Evolutionary conservation across 2,329 filamentous ascomycete genomes (phyloP).

Genomic region (Clarireedia paspali): DNA sequence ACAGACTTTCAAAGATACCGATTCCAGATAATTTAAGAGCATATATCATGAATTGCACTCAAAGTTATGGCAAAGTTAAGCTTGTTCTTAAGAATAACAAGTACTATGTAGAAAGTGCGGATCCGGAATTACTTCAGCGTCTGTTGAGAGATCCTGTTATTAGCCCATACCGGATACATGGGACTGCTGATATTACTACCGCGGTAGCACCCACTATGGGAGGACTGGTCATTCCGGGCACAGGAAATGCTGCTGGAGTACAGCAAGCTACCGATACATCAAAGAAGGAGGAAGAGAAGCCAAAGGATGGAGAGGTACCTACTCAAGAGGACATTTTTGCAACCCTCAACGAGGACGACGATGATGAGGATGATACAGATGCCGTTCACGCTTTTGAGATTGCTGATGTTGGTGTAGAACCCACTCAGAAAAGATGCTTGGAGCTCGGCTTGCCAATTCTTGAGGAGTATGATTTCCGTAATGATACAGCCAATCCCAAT

Average conservation of each 20-base stretch:
- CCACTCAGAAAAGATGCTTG: slow-evolving; percentile 82
- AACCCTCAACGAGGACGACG: slow-evolving; percentile 70
- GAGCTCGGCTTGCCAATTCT: slow-evolving; percentile 80
- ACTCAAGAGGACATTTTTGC: slow-evolving; percentile 64
- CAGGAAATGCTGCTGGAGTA: slow-evolving; percentile 83
- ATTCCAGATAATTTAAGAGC: slow-evolving; percentile 72
- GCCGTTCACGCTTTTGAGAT: slow-evolving; percentile 94
- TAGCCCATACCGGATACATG: slow-evolving; percentile 67
- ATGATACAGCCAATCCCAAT: slow-evolving; percentile 81
- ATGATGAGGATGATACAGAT: slow-evolving; percentile 74
- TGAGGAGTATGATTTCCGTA: slow-evolving; percentile 95
- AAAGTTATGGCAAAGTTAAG: slow-evolving; percentile 92
- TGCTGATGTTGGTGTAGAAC: slow-evolving; percentile 70
- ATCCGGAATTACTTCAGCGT: slow-evolving; percentile 77
- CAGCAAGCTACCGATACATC: slow-evolving; percentile 56
- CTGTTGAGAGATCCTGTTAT: slow-evolving; percentile 82
- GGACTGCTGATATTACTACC: slow-evolving; percentile 62
- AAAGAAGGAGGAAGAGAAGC: slow-evolving; percentile 31
- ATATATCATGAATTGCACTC: slow-evolving; percentile 71
- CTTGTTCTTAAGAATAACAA: slow-evolving; percentile 90
- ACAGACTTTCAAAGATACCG: slow-evolving; percentile 81
- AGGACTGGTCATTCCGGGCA: slow-evolving; percentile 85
- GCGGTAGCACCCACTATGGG: slow-evolving; percentile 80
- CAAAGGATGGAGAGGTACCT: slow-evolving; percentile 41
- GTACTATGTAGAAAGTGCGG: slow-evolving; percentile 88